A percentile compares a stretch with the other conserved stretches of the same genome.
Conservation (phyloP, 2,329 filamentous ascomycete species). For the Fonsecaea monophora region DNA sequence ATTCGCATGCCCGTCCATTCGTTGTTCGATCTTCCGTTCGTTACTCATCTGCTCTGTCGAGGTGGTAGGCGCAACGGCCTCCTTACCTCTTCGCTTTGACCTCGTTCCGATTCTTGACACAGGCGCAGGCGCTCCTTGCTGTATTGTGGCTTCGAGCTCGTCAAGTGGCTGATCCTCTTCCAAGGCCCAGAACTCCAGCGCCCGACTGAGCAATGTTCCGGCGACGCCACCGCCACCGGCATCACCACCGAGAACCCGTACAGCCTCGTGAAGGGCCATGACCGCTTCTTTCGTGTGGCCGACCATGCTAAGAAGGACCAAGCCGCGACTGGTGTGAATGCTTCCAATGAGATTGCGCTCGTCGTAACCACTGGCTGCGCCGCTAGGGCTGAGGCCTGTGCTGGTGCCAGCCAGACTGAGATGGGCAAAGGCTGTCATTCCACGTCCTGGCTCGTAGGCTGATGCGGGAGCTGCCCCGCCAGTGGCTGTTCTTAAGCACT, state of each 20-base stretch:
- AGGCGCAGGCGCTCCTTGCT: slow-evolving; percentile 13
- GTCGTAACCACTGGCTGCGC: slow-evolving; percentile 55
- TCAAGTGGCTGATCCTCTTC: slow-evolving; percentile 45
- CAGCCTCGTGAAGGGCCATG: slow-evolving; percentile 76
- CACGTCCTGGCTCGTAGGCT: slow-evolving; percentile 29
- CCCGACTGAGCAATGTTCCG: slow-evolving; percentile 53
- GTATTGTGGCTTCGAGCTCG: slow-evolving; percentile 21
- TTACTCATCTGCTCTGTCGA: slow-evolving; percentile 20
- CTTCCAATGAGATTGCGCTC: slow-evolving; percentile 55
- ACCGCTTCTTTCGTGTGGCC: slow-evolving; percentile 78
- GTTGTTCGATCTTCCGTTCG: slow-evolving; percentile 32
- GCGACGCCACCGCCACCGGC: slow-evolving; percentile 56
- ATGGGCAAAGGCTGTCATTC: slow-evolving; percentile 33
- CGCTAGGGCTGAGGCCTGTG: slow-evolving; percentile 39
- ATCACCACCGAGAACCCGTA: slow-evolving; percentile 56
- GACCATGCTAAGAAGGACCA: slow-evolving; percentile 79
- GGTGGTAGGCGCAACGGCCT: slow-evolving; percentile 9
- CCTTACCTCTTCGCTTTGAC: slow-evolving; percentile 28
- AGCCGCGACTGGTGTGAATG: slow-evolving; percentile 65
- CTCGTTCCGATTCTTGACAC: slow-evolving; percentile 11
- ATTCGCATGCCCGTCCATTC: slow-evolving; percentile 52
- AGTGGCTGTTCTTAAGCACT: slow-evolving; percentile 77
- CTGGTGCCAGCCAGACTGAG: slow-evolving; percentile 31
- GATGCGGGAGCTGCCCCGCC: slow-evolving; percentile 63
- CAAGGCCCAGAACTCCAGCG: slow-evolving; percentile 55